Evolutionary conservation across 2,329 filamentous ascomycete species (phyloP).

Genomic region (Cyclaneusma minus): DNA sequence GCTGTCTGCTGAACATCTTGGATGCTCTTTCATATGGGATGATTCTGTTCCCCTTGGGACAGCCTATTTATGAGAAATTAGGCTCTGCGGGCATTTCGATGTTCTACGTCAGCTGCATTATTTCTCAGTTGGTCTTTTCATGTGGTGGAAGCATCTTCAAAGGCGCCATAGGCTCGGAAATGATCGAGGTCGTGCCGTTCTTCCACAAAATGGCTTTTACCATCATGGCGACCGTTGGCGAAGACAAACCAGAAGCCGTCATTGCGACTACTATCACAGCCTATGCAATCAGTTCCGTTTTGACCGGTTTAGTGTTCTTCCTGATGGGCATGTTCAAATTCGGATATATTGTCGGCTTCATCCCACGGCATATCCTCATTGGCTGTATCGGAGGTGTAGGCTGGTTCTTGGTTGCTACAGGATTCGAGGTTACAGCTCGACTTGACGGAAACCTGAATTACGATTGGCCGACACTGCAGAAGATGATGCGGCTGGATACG

Average conservation of each 20-base stretch:
- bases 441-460: conserved; percentile 77
- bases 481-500: conserved; percentile 59
- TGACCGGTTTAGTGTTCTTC: conserved; percentile 87
- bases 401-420: conserved; percentile 84
- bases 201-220: conserved; percentile 96
- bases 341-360: conserved; percentile 90
- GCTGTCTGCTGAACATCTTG: conserved; percentile 77
- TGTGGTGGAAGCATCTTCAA: conserved; percentile 72
- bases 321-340: conserved; percentile 75
- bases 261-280: conserved; percentile 89
- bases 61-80: conserved; percentile 68
- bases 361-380: conserved; percentile 88
- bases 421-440: conserved; percentile 82
- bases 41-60: conserved; percentile 87
- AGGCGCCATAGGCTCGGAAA: conserved; percentile 84
- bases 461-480: conserved; percentile 57
- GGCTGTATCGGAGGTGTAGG: conserved; percentile 96
- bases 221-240: conserved; percentile 64
- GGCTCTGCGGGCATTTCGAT: conserved; percentile 94
- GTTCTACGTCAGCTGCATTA: conserved; percentile 95
- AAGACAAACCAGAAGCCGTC: conserved; percentile 68
- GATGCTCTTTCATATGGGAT: conserved; percentile 95
- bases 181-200: conserved; percentile 98
- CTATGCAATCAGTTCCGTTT: conserved; percentile 76
- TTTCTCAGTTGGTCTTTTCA: conserved; percentile 84